Base-by-base conservation (phyloP, 306 rosid species). In the Citrullus amarus region DNA sequence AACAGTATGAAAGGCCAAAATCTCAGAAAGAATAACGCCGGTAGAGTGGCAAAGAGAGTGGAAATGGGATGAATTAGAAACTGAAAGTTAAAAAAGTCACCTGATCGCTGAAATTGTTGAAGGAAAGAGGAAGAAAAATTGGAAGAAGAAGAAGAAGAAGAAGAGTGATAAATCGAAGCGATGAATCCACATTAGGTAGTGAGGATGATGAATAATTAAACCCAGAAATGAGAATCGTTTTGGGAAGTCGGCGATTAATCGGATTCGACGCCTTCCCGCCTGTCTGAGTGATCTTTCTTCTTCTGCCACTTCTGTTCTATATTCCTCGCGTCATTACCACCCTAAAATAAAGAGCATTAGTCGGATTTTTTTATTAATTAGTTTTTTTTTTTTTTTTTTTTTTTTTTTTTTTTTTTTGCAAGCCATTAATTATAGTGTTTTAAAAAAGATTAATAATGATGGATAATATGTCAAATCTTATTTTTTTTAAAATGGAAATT, bases 31-130 rank as follows among this genome's bases (percentile, higher is more conserved):
- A 60, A 60, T 3, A 57, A 57, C 18, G 18, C 2, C 11, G 10
- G 6, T 3, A 20, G 38, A 16, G 43, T 63, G 36, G 13, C 67
- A 13, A 13, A 1, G 13, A 62, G n/a, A 13, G 36, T 46, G 32
- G 30, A 51, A 51, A 73, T 73, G 77, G 15, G 61, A 73, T 1
- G 76, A 71, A 71, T 71, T 71, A 25, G 39, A 46, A 73, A 14
- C 15, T 30, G 77, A 50, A 30, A 73, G 25, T 73, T 46, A 28
- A 50, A 73, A 22, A 15, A 7, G 9, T 72, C 77, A 73, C 77
- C 77, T 73, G 77, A 73, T 73, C 4, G 77, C 44, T 30, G 56
- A 73, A 50, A 73, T 73, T 73, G 15, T 48, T 30, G 77, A 73
- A 73, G 77, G 15, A 73, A 51, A 50, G 25, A 48, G 58, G 77